Evolutionary conservation across 2,329 filamentous ascomycete genomes (phyloP), one percentile per base, ranked within the genome.

Genomic region (Talaromyces sp.): DNA sequence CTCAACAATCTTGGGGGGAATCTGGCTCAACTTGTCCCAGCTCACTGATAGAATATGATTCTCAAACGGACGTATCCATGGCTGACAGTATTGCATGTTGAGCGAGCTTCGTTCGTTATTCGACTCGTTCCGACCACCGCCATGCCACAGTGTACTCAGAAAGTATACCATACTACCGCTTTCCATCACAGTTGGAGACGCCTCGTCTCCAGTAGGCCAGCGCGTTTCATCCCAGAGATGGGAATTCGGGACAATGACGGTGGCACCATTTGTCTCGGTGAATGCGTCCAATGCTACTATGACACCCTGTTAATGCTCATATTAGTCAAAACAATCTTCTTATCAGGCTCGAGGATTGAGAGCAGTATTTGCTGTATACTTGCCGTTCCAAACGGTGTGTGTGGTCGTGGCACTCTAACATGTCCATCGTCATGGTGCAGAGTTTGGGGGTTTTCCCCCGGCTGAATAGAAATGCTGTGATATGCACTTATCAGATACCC

Each of bases 401-500:
- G 46, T 31, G 46, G 46, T 16, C 46, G 46, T 31, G 46, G 25
- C 25, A 50, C 46, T 50, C 12, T 50, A 1, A 58, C n/a, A 33
- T 58, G 56, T 1, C 56, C 56, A 46, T 58, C 56, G 33, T 58
- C 56, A 25, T 58, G 56, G 18, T 58, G 56, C n/a, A 58, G 28
- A 14, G 39, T 46, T 37, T 58, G 56, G 12, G 25, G 25, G 3
- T 16, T 12, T 9, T 58, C 56, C 9, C 56, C 56, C 1, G 56
- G 39, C 16, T 58, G 56, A 39, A 58, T 58, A 46, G 11, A 33
- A 33, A 58, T 37, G 16, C 56, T 58, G 23, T 58, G 56, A 46
- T 46, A 58, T 11, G 56, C 56, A 33, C 46, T 58, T 21, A 58
- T 58, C 33, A 44, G 23, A 46, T 44, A 46, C 31, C 56, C 56